Evolutionary conservation across 495 filamentous ascomycete genomes (phyloP), one percentile per base, ranked within the genome.

Genomic region (Aspergillus sclerotioniger): DNA sequence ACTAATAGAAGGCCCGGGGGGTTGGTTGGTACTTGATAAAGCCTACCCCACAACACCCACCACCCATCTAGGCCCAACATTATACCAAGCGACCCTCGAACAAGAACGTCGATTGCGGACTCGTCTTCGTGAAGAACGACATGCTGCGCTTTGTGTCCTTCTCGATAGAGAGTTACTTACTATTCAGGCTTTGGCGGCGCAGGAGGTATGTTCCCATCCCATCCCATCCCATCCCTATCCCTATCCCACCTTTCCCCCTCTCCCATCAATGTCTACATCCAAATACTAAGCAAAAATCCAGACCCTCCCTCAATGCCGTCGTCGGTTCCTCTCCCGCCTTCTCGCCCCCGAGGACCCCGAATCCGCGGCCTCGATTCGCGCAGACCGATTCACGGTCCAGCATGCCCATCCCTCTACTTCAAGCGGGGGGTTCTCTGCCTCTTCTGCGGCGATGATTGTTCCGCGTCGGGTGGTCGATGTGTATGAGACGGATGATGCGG

Each of bases 271-370:
- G 45, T 51, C 13, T 20, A 13, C 20, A 52, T 3, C 47, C 45
- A 16, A 52, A 43, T 16, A 45, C 56, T 55, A 48, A 56, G 28
- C 20, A 10, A 51, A 15, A 28, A 56, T 49, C 51, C 15, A 61
- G 71, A 72, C 75, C 55, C 64, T 78, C 58, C 74, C 75, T 3
- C 71, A 75, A 68, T 68, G 72, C 29, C 71, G 72, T 45, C 71
- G 73, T 32, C 69, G 67, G 46, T 76, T 78, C 57, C 59, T 67
- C 37, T 62, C 72, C 2, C 72, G 69, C 49, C 57, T 76, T 2
- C 60, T 78, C 50, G 63, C 70, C 8, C 63, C 70, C 8, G 65
- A 68, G 9, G 66, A 74, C 57, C 62, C 64, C 0, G 41, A 54
- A 8, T 41, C 58, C n/a, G 71, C 71, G 35, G 65, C 71, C 15